These are phyloP conservation scores for Inga oerstediana DNA, from an alignment of 306 rosid species.

Conservation along the genomic window DNA sequence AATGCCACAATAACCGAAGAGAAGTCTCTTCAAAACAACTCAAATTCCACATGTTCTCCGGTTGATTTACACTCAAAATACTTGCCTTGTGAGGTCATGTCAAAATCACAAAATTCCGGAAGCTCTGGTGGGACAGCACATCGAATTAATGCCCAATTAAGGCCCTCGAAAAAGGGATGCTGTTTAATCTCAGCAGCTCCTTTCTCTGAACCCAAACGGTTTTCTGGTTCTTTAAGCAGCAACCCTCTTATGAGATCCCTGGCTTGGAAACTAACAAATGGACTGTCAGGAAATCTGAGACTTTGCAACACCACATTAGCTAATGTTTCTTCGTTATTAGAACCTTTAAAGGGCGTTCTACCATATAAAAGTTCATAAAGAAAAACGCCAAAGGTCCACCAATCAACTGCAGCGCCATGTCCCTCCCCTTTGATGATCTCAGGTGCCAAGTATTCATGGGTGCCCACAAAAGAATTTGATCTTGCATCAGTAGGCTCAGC, in stretches of 20 bases:
- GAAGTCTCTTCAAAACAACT: conserved; percentile 59
- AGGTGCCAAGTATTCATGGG: conserved; percentile 91
- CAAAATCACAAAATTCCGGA: conserved; percentile 67
- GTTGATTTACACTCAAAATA: conserved; percentile 68
- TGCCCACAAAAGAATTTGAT: conserved; percentile 91
- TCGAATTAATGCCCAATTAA: conserved; percentile 90
- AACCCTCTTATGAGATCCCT: conserved; percentile 83
- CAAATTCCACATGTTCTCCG: conserved; percentile 78
- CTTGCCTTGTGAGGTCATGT: conserved; percentile 50
- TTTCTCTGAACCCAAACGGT: conserved; percentile 77
- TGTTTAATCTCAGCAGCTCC: conserved; percentile 91
- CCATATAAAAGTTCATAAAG: conserved; percentile 85
- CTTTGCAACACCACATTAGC: conserved; percentile 75
- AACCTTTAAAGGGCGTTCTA: conserved; percentile 82
- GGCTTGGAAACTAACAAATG: conserved; percentile 67
- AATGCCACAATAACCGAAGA: conserved; percentile 40
- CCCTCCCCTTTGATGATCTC: conserved; percentile 94
- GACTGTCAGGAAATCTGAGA: conserved; percentile 72
- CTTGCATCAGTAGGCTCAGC: conserved; percentile 88
- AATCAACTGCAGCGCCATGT: conserved; percentile 93
- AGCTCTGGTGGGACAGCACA: conserved; percentile 79
- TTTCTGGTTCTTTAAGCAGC: conserved; percentile 80
- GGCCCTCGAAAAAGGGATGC: conserved; percentile 86
- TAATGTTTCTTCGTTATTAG: conserved; percentile 74
- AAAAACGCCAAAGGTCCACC: conserved; percentile 96